phyloP scores from a whole-genome alignment of 2,329 filamentous ascomycete species.

The Dothideomycetes sp. region DNA sequence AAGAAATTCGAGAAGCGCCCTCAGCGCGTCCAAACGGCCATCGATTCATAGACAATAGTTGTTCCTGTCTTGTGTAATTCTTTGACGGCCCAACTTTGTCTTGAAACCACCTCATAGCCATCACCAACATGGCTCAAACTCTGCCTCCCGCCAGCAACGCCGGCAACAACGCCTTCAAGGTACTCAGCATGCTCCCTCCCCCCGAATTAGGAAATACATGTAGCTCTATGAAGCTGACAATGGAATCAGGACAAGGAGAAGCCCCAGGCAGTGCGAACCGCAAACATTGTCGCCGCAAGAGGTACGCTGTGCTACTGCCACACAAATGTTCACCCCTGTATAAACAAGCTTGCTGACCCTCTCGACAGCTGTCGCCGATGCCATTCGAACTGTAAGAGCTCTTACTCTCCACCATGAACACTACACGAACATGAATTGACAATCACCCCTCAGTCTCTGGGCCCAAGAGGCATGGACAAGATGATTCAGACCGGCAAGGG shows the following conservation, averaged over 20 bases:
- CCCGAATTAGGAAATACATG: neutral
- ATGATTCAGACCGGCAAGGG: conserved; percentile 97
- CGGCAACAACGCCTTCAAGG: conserved; percentile 58
- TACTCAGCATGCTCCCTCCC: conserved; percentile 18
- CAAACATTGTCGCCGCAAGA: conserved; percentile 95
- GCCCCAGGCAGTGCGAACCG: conserved; percentile 89
- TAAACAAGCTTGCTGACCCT: conserved; percentile 13
- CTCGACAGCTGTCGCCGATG: conserved; percentile 76
- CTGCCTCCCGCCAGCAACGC: conserved; percentile 32
- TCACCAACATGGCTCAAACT: neutral
- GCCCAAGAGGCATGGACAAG: conserved; percentile 97
- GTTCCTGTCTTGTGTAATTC: too few relatives aligned
- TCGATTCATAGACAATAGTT: neutral
- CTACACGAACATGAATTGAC: conserved; percentile 3
- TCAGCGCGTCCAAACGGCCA: neutral
- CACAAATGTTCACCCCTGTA: neutral
- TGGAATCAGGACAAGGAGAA: conserved; percentile 72
- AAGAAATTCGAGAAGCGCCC: neutral
- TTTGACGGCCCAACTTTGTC: too few relatives aligned
- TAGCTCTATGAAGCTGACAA: conserved; percentile 1
- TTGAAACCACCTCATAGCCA: neutral
- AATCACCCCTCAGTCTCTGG: conserved; percentile 53
- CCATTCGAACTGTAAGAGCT: conserved; percentile 66
- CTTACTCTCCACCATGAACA: neutral
- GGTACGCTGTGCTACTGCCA: conserved; percentile 41